Base-by-base conservation (phyloP, 257 asterid genomes). In the Solanum pinnatisectum region DNA sequence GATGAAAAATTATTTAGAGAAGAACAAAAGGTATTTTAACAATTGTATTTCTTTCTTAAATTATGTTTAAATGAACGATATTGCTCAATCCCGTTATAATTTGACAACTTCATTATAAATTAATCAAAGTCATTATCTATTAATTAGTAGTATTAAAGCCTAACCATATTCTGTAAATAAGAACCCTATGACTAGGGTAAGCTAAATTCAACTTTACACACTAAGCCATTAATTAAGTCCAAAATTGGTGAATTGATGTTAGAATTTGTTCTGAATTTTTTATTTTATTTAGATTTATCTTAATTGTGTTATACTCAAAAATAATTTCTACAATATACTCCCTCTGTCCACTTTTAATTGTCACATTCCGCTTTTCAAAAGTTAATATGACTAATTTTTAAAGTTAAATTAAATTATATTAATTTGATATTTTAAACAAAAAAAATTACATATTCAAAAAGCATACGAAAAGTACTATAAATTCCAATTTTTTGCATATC, bases 121-220 rank as follows among this genome's bases (percentile, higher is more conserved):
- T 27, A 81, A 79, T 81, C 65, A 83, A 77, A 87, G 37, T 81
- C 44, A 82, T 10, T 82, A 4, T 82, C 42, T 15, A 18, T 15
- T 32, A 46, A 30, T 16, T 52, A 49, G 42, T 10, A 81, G 40
- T 46, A 46, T 81, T 81, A 81, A 81, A 82, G 67, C 30, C 70
- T 82, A 82, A 49, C 70, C 44, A 82, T 18, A 30, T 81, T 52
- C 42, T 30, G 68, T 46, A 5, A 79, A 77, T 84, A 83, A 46
- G 42, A 87, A 88, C 92, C 92, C 92, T 87, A 23, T 36, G 84
- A 84, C 73, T 35, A 33, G 86, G 93, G 93, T 87, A 92, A 90
- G 87, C 86, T 87, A 91, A 91, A 92, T 86, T 83, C 85, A 82
- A 82, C 44, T 49, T 52, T 82, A 46, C 30, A 82, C 25, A 82